Evolutionary conservation across 192 early-diverging fungal genomes (phyloP).

Genomic region (Gryganskiella cystojenkinii): DNA sequence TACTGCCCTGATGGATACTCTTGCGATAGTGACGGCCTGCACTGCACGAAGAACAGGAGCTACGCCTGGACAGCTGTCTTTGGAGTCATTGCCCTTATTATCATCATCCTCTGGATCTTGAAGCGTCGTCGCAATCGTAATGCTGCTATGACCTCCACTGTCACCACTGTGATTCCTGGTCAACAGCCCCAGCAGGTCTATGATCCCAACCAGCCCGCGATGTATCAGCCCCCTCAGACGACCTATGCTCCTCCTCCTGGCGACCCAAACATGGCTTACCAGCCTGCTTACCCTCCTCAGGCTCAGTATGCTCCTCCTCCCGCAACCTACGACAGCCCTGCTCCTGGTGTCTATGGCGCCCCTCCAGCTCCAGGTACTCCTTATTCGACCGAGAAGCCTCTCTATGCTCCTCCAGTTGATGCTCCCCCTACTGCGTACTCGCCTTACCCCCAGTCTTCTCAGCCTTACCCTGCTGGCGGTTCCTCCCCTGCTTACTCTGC

Average conservation of each 20-base stretch:
- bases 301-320: conserved; percentile 18
- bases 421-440: conserved; percentile 23
- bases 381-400: conserved; percentile 20
- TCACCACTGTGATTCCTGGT: not conserved
- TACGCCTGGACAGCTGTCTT: conserved; percentile 37
- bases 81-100: conserved; percentile 13
- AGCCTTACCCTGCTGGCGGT: conserved; percentile 3
- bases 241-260: conserved; percentile 42
- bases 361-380: conserved; percentile 1
- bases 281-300: conserved; percentile 1
- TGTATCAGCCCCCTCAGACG: conserved; percentile 1
- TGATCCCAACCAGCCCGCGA: not conserved
- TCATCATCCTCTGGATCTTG: conserved; percentile 1
- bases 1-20: conserved; percentile 21
- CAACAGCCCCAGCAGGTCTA: conserved; percentile 1
- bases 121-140: conserved; percentile 13
- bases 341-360: not conserved
- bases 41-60: conserved; percentile 37
- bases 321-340: not conserved
- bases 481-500: not conserved
- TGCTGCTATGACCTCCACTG: not conserved
- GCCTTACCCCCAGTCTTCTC: conserved; percentile 16
- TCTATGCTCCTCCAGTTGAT: not conserved
- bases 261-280: conserved; percentile 47
- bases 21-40: not conserved